Evolutionary conservation across 495 filamentous ascomycete genomes (phyloP).

Genomic region (Parmelia sp.): DNA sequence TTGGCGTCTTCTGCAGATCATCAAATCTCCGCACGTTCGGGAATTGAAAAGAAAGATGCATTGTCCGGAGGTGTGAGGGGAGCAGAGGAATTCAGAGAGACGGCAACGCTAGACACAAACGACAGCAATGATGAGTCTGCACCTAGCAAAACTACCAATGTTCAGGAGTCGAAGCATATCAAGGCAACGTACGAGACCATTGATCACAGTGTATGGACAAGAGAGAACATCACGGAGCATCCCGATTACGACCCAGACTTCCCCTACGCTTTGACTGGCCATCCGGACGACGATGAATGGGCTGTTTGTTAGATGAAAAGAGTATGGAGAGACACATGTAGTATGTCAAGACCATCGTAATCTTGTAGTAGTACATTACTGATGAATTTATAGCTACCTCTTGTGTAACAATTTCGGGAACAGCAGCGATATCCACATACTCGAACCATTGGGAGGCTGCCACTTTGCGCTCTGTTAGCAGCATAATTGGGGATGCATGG

Average conservation of each 20-base stretch:
- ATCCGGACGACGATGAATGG: constrained; percentile 57
- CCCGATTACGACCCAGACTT: constrained; percentile 25
- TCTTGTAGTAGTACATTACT: background rate
- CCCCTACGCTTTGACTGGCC: constrained; percentile 31
- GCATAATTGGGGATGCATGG: constrained; percentile 2
- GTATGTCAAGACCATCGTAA: background rate
- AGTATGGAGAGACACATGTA: background rate
- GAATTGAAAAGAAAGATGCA: background rate
- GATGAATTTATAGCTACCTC: background rate
- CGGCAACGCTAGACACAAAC: background rate
- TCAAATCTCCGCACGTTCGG: background rate
- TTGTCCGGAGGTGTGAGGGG: background rate
- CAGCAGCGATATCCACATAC: background rate
- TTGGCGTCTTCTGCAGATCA: background rate
- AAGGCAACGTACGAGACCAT: constrained; percentile 18
- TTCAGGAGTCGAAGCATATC: background rate
- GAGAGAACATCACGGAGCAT: constrained; percentile 24
- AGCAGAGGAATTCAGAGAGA: background rate
- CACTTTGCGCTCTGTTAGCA: constrained; percentile 9
- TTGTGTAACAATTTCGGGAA: background rate
- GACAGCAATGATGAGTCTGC: background rate
- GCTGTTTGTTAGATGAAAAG: constrained; percentile 29
- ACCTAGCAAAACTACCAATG: background rate
- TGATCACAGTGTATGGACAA: constrained; percentile 23
- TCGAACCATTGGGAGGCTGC: constrained; percentile 13